These are phyloP conservation scores for Paspalum vaginatum DNA, from an alignment of 176 grass and related monocot genomes.

Conservation along the genomic window DNA sequence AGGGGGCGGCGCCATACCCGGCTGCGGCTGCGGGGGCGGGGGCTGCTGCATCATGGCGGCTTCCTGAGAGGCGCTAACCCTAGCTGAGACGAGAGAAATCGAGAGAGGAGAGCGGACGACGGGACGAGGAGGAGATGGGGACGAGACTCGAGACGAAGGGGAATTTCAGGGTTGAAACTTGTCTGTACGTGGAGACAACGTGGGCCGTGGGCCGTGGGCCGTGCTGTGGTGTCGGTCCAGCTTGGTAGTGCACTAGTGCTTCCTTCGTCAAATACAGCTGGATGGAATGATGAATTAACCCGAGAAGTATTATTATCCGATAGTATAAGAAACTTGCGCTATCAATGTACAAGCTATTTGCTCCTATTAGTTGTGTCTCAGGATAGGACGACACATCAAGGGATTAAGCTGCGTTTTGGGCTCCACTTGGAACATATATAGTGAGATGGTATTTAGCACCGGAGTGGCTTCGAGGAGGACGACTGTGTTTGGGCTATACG, in stretches of 20 bases:
- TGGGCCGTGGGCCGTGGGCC: slow-evolving; percentile 26
- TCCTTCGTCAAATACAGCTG: neutral
- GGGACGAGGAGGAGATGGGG: neutral
- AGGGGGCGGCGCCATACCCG: slow-evolving; percentile 45
- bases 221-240: neutral
- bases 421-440: no score
- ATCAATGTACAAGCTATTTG: no score
- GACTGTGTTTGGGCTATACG: no score
- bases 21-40: slow-evolving; percentile 54
- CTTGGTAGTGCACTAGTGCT: neutral
- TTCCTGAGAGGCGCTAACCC: slow-evolving; percentile 52
- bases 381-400: no score
- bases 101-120: slow-evolving; percentile 1
- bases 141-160: neutral
- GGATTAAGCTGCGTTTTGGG: no score
- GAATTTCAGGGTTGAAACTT: slow-evolving; percentile 3
- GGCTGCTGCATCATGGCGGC: slow-evolving; percentile 60
- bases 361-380: no score
- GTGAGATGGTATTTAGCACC: no score
- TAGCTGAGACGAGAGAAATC: slow-evolving; percentile 26
- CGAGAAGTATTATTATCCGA: no score
- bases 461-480: no score
- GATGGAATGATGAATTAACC: neutral
- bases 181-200: neutral
- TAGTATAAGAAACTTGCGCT: no score